These are phyloP conservation scores for Rhynchospora breviuscula DNA, from an alignment of 176 grass and related monocot species.

Conservation along the genomic window DNA sequence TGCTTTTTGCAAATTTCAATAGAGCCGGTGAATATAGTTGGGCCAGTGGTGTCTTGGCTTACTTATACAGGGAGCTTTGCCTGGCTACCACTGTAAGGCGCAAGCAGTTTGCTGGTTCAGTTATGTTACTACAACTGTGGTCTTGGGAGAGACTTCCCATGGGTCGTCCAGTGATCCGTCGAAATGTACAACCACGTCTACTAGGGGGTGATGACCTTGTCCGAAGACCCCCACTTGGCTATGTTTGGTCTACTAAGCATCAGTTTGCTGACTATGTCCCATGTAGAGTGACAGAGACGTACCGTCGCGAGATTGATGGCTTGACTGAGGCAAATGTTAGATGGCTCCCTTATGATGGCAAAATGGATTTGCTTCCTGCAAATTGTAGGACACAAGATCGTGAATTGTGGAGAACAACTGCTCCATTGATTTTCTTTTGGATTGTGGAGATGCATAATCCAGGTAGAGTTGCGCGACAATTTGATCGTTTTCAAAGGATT, in stretches of 20 bases:
- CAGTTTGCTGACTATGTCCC: neutral
- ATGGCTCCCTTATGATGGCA: constrained; percentile 17
- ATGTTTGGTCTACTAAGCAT: neutral
- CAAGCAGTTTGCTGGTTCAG: constrained; percentile 2
- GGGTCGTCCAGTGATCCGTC: neutral
- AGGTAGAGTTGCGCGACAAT: constrained; percentile 6
- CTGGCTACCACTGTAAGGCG: neutral
- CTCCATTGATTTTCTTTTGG: constrained; percentile 14
- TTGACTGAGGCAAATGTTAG: neutral
- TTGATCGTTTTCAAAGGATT: neutral
- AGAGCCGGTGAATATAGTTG: constrained; percentile 8
- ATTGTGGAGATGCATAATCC: constrained; percentile 16
- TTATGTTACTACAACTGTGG: constrained; percentile 20
- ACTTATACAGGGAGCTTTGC: constrained; percentile 21
- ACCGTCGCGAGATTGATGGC: constrained; percentile 4
- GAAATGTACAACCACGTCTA: neutral
- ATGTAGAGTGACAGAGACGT: neutral
- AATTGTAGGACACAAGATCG: constrained; percentile 4
- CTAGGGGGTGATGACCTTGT: neutral
- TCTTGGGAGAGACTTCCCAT: constrained; percentile 13
- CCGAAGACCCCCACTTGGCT: neutral
- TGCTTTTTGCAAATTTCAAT: neutral
- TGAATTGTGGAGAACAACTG: constrained; percentile 5
- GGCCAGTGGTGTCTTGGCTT: constrained; percentile 1
- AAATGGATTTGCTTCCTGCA: neutral